These are phyloP conservation scores for Bathelium albidoporum DNA, from an alignment of 495 filamentous ascomycete species.

Conservation along the genomic window DNA sequence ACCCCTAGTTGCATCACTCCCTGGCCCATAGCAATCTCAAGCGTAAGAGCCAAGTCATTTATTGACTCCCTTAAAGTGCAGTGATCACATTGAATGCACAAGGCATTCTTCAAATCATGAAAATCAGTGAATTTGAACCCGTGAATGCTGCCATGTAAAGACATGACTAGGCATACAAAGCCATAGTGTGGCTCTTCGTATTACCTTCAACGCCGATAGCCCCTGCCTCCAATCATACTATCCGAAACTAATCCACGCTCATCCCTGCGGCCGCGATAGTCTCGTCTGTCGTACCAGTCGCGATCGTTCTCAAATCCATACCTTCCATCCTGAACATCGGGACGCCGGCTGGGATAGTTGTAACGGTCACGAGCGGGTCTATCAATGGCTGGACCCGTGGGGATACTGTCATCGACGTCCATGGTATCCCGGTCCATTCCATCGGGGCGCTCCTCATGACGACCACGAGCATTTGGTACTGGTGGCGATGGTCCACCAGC, in stretches of 20 bases:
- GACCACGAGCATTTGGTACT: not conserved
- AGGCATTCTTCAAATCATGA: no score
- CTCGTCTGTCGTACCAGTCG: not conserved
- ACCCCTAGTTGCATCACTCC: no score
- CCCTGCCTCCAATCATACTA: not conserved
- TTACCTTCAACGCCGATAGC: slow-evolving; percentile 1
- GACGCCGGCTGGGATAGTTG: not conserved
- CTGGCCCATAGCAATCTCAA: no score
- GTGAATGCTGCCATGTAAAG: no score
- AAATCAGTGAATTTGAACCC: no score
- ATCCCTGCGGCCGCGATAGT: not conserved
- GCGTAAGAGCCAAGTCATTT: no score
- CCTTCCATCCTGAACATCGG: not conserved
- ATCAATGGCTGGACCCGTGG: not conserved
- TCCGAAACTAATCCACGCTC: not conserved
- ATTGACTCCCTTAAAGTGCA: no score
- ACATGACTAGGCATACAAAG: not conserved
- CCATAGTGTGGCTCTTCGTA: not conserved
- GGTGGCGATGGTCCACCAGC: slow-evolving; percentile 2
- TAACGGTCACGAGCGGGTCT: not conserved
- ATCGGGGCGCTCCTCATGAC: no score
- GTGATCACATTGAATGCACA: no score
- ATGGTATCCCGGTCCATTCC: slow-evolving; percentile 18
- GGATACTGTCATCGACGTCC: slow-evolving; percentile 26
- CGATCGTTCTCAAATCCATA: not conserved